A percentile compares a stretch with the other conserved stretches of the same genome.
Conservation (phyloP, 2,329 filamentous ascomycete genomes). For the Colletotrichum zoysiae region DNA sequence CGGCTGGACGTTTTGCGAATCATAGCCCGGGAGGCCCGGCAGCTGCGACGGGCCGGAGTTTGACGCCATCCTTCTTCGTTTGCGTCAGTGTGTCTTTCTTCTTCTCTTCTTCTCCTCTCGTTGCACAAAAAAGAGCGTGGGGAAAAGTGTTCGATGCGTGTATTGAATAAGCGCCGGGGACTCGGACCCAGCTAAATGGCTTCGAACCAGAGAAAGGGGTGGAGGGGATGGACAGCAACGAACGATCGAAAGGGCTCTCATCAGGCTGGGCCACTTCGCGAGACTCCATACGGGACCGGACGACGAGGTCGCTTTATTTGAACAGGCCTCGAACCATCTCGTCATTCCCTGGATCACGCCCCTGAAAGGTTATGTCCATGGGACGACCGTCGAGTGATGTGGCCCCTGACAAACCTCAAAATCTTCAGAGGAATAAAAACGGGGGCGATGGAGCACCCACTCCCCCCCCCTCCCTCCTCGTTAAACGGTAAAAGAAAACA, state of each 20-base stretch:
- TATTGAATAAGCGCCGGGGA: conserved; percentile 1
- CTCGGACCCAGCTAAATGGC: conserved; percentile 20
- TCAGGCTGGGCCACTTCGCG: background rate
- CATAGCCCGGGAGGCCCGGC: conserved; percentile 50
- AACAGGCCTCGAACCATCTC: conserved; percentile 1
- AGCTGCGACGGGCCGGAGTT: conserved; percentile 31
- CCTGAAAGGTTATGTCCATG: background rate
- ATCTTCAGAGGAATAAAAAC: conserved; percentile 7
- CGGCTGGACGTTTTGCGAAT: conserved; percentile 55
- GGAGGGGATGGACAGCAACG: background rate
- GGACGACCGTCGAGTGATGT: background rate
- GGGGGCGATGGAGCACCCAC: conserved; percentile 4
- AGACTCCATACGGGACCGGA: conserved; percentile 1
- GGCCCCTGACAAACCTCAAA: background rate
- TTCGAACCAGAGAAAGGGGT: conserved; percentile 6
- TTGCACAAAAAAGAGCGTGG: background rate
- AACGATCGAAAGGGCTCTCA: background rate
- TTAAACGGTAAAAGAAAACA: background rate
- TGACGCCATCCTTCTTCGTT: conserved; percentile 25
- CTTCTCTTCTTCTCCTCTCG: background rate
- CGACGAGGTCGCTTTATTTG: conserved; percentile 24
- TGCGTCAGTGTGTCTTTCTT: background rate
- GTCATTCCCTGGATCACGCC: conserved; percentile 4
- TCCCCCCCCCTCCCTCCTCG: background rate
- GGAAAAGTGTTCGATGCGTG: background rate